A percentile compares a stretch with the other conserved stretches of the same genome.
Conservation (phyloP, 805 yeast species). For the Candida mattraensis region DNA sequence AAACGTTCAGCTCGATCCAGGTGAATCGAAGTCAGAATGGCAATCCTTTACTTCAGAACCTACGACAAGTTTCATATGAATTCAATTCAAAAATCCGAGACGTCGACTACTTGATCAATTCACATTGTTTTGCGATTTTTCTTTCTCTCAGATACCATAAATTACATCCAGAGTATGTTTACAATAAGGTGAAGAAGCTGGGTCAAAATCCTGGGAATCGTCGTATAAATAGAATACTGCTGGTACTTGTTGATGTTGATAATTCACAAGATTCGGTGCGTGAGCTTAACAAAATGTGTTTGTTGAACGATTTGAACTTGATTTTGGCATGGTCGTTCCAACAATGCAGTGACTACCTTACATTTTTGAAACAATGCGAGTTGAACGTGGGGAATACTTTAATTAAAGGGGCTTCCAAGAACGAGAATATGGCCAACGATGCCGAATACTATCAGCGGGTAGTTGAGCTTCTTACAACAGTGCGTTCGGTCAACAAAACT, state of each 20-base stretch:
- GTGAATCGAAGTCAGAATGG: conserved; percentile 70
- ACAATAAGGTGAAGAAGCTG: conserved; percentile 48
- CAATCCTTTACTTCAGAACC: conserved; percentile 60
- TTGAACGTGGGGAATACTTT: conserved; percentile 29
- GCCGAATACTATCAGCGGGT: conserved; percentile 44
- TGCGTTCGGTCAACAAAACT: conserved; percentile 51
- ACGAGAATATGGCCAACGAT: conserved; percentile 32
- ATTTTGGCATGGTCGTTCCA: conserved; percentile 55
- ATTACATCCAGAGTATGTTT: conserved; percentile 72
- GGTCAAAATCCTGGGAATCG: conserved; percentile 21
- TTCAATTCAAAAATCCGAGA: conserved; percentile 47
- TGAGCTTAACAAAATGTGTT: conserved; percentile 46
- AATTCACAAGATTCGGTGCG: conserved; percentile 51
- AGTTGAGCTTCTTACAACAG: conserved; percentile 44
- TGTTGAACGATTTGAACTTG: conserved; percentile 49
- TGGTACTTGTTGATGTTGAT: conserved; percentile 67
- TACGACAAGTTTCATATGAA: conserved; percentile 55
- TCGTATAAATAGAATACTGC: conserved; percentile 43
- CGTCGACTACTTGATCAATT: conserved; percentile 66
- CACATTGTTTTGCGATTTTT: conserved; percentile 56
- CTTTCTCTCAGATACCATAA: conserved; percentile 72
- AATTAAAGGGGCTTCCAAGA: conserved; percentile 40
- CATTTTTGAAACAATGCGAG: conserved; percentile 35
- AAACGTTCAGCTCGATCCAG: conserved; percentile 39
- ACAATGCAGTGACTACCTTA: conserved; percentile 49